phyloP scores from a whole-genome alignment of 202 grass and related monocot species.

The Digitaria exilis region DNA sequence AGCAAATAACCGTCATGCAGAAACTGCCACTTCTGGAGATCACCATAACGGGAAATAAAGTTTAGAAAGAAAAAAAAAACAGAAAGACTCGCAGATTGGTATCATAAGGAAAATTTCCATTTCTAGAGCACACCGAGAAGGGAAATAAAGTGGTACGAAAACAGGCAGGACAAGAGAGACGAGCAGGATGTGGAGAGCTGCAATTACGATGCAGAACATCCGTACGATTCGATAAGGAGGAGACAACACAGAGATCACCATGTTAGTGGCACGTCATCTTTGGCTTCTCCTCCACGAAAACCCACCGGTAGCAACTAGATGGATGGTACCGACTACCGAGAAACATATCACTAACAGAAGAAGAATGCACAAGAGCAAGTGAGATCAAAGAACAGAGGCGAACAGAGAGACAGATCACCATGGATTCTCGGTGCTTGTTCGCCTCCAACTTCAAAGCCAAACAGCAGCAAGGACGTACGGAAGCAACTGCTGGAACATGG shows the following conservation, averaged over 20 bases:
- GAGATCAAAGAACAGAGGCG: background rate
- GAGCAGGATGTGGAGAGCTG: background rate
- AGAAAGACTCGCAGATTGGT: no score
- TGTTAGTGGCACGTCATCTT: background rate
- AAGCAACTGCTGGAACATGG: no score
- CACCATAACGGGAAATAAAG: background rate
- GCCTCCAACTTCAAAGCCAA: background rate
- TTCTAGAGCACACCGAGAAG: background rate
- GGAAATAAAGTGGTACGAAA: background rate
- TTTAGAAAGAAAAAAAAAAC: no score
- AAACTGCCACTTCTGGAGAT: background rate
- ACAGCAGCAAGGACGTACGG: no score
- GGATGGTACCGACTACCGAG: background rate
- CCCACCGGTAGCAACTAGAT: background rate
- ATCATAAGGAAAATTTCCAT: background rate
- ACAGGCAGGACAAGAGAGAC: background rate
- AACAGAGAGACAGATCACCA: background rate
- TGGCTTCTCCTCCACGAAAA: background rate
- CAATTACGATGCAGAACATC: background rate
- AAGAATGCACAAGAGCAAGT: background rate
- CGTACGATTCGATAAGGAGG: background rate
- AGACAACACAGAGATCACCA: background rate
- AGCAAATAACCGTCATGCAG: background rate
- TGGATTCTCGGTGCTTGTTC: background rate
- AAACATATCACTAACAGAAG: background rate